These are phyloP conservation scores for Hyphopichia burtonii DNA, from an alignment of 1,139 yeast species.

Conservation along the genomic window DNA sequence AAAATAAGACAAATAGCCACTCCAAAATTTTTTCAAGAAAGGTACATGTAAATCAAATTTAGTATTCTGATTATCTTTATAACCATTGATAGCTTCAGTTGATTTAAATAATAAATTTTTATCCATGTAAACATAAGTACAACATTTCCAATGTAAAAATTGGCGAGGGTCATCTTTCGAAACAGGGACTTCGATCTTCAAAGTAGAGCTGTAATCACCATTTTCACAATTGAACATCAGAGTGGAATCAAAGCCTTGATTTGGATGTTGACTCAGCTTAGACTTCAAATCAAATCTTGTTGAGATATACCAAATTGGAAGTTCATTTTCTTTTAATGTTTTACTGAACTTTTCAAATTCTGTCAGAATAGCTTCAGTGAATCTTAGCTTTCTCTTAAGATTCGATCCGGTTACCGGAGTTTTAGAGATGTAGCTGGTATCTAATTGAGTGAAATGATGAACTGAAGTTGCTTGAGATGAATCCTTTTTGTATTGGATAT, in stretches of 20 bases:
- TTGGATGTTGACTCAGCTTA: neutral
- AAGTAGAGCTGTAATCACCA: slow-evolving; percentile 29
- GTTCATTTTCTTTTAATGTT: slow-evolving; percentile 1
- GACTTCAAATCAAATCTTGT: slow-evolving; percentile 5
- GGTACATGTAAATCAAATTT: slow-evolving; percentile 35
- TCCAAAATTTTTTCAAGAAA: slow-evolving; percentile 39
- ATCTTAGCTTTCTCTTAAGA: slow-evolving; percentile 7
- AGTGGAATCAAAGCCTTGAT: neutral
- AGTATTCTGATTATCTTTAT: slow-evolving; percentile 14
- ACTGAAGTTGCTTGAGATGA: neutral
- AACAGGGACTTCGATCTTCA: slow-evolving; percentile 21
- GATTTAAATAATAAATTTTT: slow-evolving; percentile 22
- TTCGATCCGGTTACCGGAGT: slow-evolving; percentile 5
- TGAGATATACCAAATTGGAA: slow-evolving; percentile 10
- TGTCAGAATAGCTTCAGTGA: neutral
- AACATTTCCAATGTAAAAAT: slow-evolving; percentile 36
- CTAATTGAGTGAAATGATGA: slow-evolving; percentile 14
- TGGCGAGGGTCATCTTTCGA: slow-evolving; percentile 8
- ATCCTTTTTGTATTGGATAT: neutral
- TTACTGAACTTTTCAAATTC: slow-evolving; percentile 5
- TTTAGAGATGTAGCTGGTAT: slow-evolving; percentile 7
- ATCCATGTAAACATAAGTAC: slow-evolving; percentile 28
- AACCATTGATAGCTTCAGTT: slow-evolving; percentile 38
- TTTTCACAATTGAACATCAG: slow-evolving; percentile 17
- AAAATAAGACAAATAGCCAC: slow-evolving; percentile 38